These are phyloP conservation scores for Vaccinium corymbosum DNA, from an alignment of 148 eudicot genomes.

Conservation along the genomic window DNA sequence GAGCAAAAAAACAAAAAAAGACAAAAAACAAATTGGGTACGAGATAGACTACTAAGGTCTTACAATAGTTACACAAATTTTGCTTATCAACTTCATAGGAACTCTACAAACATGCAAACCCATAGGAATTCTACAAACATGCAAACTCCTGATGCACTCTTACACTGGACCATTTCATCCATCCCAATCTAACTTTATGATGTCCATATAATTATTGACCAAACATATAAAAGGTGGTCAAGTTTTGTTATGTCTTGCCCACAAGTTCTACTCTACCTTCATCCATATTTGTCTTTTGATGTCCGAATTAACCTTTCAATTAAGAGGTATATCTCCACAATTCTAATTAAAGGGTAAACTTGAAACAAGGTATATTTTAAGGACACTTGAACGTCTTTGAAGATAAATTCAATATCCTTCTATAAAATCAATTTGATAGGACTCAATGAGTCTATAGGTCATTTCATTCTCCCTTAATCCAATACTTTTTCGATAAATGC, in stretches of 20 bases:
- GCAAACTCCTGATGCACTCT: not conserved
- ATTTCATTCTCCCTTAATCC: not conserved
- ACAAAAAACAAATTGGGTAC: not conserved
- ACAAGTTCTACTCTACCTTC: not conserved
- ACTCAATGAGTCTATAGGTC: not conserved
- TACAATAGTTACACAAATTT: not conserved
- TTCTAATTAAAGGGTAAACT: not conserved
- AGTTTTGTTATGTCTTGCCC: not conserved
- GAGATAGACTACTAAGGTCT: not conserved
- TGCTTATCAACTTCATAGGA: not conserved
- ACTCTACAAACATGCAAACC: not conserved
- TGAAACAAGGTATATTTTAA: not conserved
- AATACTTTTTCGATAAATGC: not conserved
- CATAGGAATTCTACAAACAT: not conserved
- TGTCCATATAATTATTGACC: not conserved
- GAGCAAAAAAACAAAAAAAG: not conserved
- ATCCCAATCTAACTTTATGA: not conserved
- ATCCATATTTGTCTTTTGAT: not conserved
- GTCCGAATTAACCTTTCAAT: not conserved
- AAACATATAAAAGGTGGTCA: not conserved
- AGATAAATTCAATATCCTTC: not conserved
- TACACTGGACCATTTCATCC: not conserved
- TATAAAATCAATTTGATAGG: not conserved
- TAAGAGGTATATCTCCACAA: not conserved
- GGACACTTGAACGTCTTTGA: not conserved